Percentiles rank a stretch among this genome's conserved stretches.
phyloP scores from a whole-genome alignment of 495 filamentous ascomycete genomes.

The Lasiosphaeria miniovina region DNA sequence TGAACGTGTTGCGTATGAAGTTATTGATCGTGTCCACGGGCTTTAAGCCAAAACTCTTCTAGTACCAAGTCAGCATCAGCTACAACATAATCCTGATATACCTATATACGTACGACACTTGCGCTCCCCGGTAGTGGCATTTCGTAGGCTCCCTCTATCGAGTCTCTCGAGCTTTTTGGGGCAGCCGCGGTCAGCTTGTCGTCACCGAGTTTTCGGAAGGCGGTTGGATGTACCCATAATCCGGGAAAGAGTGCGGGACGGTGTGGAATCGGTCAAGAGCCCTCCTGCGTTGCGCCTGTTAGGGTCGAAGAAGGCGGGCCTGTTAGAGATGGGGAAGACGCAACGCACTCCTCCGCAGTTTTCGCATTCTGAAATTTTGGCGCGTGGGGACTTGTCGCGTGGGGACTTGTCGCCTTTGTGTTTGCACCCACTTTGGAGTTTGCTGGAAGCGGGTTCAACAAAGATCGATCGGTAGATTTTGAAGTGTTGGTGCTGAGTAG shows the following conservation, averaged over 20 bases:
- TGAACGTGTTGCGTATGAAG: background rate
- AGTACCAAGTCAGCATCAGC: background rate
- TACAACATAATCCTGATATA: background rate
- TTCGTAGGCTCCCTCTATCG: slow-evolving; percentile 20
- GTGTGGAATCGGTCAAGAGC: slow-evolving; percentile 20
- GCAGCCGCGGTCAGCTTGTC: slow-evolving; percentile 1
- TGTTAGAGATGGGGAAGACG: background rate
- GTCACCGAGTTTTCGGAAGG: slow-evolving; percentile 11
- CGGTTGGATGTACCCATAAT: slow-evolving; percentile 29
- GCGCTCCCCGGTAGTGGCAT: slow-evolving; percentile 10
- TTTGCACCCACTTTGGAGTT: background rate
- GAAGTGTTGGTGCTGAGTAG: background rate
- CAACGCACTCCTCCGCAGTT: slow-evolving; percentile 13
- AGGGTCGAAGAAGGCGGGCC: background rate
- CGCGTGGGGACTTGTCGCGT: background rate
- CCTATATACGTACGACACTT: background rate
- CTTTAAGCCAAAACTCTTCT: background rate
- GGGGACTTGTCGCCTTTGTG: background rate
- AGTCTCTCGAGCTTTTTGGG: slow-evolving; percentile 18
- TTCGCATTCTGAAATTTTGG: slow-evolving; percentile 22
- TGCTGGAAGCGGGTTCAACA: slow-evolving; percentile 1
- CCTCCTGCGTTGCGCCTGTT: slow-evolving; percentile 9
- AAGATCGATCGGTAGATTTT: slow-evolving; percentile 2
- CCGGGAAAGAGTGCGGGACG: slow-evolving; percentile 26
- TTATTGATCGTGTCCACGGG: background rate